Percentiles rank a stretch among this genome's conserved stretches.
phyloP scores from a whole-genome alignment of 257 asterid genomes.

The Ajuga chamaepitys region DNA sequence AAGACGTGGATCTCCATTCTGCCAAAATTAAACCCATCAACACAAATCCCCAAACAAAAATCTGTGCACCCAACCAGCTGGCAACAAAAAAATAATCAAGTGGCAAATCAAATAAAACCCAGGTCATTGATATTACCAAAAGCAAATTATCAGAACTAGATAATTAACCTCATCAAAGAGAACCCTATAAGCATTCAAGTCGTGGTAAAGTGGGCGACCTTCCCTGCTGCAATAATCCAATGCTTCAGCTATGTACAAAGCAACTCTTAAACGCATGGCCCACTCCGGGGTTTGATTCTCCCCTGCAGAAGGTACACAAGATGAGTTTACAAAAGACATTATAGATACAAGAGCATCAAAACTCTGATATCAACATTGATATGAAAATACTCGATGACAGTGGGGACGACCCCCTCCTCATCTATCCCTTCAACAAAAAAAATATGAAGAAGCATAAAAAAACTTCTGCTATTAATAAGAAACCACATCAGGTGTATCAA shows the following conservation, averaged over 20 bases:
- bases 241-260: conserved; percentile 93
- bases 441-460: neutral
- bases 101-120: neutral
- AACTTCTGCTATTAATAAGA: neutral
- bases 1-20: conserved; percentile 95
- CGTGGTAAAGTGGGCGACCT: conserved; percentile 95
- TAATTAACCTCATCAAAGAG: conserved; percentile 86
- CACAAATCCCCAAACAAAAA: conserved; percentile 1
- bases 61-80: neutral
- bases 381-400: neutral
- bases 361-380: neutral
- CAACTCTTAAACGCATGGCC: conserved; percentile 99
- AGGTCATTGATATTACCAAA: conserved; percentile 2
- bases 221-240: conserved; percentile 83
- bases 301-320: conserved; percentile 44
- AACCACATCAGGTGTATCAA: neutral
- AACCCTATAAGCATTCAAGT: conserved; percentile 95
- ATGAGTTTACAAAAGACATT: neutral
- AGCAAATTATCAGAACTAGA: conserved; percentile 6
- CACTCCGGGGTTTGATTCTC: conserved; percentile 97
- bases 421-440: neutral
- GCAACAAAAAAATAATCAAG: neutral
- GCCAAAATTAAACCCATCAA: conserved; percentile 29
- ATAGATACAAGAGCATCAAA: conserved; percentile 2
- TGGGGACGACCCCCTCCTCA: neutral